phyloP scores from a whole-genome alignment of 2,329 filamentous ascomycete species.

The Dactylonectria macrodidyma region DNA sequence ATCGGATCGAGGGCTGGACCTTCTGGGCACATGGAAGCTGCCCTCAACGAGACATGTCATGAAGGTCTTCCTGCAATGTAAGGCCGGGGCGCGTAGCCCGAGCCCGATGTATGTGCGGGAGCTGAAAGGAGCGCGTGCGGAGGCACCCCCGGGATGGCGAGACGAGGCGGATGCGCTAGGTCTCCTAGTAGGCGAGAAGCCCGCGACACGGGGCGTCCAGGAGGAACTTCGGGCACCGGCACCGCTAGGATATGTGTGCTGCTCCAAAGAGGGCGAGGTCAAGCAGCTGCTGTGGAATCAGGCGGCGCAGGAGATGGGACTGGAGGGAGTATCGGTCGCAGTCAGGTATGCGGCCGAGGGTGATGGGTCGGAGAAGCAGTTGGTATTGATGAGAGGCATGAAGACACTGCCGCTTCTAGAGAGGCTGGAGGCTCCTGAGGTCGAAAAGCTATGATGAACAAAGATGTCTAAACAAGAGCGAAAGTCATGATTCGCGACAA shows the following conservation, averaged over 20 bases:
- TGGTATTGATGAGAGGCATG: slow-evolving; percentile 69
- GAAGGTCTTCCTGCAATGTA: slow-evolving; percentile 77
- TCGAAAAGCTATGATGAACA: background rate
- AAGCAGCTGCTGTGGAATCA: slow-evolving; percentile 82
- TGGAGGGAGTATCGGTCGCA: slow-evolving; percentile 72
- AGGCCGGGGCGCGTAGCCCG: slow-evolving; percentile 67
- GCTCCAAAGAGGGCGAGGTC: slow-evolving; percentile 70
- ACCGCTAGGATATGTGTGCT: slow-evolving; percentile 81
- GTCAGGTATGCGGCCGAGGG: slow-evolving; percentile 57
- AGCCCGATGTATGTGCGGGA: slow-evolving; percentile 78
- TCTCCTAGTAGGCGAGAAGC: slow-evolving; percentile 77
- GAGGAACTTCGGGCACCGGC: slow-evolving; percentile 77
- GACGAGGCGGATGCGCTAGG: slow-evolving; percentile 74
- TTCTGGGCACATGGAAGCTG: slow-evolving; percentile 79
- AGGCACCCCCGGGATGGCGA: slow-evolving; percentile 81
- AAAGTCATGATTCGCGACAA: background rate
- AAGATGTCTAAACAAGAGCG: background rate
- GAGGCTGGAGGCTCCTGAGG: slow-evolving; percentile 3
- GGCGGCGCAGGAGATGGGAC: slow-evolving; percentile 71
- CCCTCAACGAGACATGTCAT: slow-evolving; percentile 56
- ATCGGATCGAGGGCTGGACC: slow-evolving; percentile 81
- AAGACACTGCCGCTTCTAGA: slow-evolving; percentile 51
- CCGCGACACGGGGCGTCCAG: slow-evolving; percentile 84
- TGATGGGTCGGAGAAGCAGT: slow-evolving; percentile 53
- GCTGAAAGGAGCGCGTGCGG: slow-evolving; percentile 83